Base-by-base conservation (phyloP, 352 stramenopile genomes). In the Phytophthora pinifolia region DNA sequence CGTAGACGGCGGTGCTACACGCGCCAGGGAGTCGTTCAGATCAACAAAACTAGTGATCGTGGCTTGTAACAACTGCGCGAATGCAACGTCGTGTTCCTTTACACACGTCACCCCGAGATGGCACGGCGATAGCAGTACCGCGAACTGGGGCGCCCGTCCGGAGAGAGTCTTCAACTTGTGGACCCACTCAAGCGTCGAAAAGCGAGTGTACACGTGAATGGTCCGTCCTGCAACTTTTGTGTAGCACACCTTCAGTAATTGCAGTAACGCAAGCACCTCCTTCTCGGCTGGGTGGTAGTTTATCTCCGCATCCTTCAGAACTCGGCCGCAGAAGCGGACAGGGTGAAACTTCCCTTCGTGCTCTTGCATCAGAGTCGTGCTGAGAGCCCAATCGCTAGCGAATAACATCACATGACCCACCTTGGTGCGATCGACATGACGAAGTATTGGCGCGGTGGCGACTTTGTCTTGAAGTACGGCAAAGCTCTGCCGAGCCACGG, bases 111-210 rank as follows among this genome's bases (percentile, higher is more conserved):
- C 39, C n/a, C 32, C 30, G 3, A 67, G 17, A 1, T 37, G 10
- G 47, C 59, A 68, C 0, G 32, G 52, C 1, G 47, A 64, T 6
- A 67, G 32, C 31, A 62, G 4, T 0, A 13, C 38, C 0, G 55
- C 44, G 36, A 59, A 65, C 4, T 60, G 61, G 0, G 48, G 3
- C 0, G 18, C 25, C 2, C 55, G n/a, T 0, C 61, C 50, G 12
- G 54, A 37, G 3, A 65, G 27, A 0, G 61, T 32, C 18, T 54
- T 62, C 0, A 37, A 57, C 9, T 29, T 22, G 20, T 59, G 25
- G 6, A 62, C 5, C 62, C 56, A 70, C 22, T 62, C 56, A 0
- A 66, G 36, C 0, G 35, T 59, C 7, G 55, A 70, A 18, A 61
- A 62, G 1, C 54, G 6, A 0, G 54, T 69, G 13, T 65, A 69